Conservation (phyloP, 176 grass and related monocot species). For the Elaeis guineensis region DNA sequence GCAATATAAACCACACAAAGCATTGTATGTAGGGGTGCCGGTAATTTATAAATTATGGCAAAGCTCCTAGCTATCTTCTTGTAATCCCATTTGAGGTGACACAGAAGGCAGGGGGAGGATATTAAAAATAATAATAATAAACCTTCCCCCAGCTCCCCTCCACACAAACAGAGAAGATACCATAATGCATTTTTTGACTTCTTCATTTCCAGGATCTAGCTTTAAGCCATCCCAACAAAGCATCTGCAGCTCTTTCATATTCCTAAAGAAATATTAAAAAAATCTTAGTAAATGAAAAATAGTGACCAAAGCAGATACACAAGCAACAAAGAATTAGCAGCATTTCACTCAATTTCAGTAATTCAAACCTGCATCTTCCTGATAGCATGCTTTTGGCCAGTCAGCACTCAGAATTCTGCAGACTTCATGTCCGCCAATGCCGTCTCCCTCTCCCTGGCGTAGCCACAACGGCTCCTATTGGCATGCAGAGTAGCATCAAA, state of each 20-base stretch:
- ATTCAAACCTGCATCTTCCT: constrained; percentile 30
- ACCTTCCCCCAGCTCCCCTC: too few species aligned
- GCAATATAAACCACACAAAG: too few species aligned
- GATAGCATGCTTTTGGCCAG: constrained; percentile 38
- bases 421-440: constrained; percentile 24
- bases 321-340: constrained; percentile 8
- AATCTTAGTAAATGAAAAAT: too few species aligned
- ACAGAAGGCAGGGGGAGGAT: too few species aligned
- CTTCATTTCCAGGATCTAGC: not conserved
- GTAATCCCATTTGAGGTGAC: too few species aligned
- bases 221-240: not conserved
- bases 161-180: not conserved
- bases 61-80: too few species aligned
- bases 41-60: too few species aligned
- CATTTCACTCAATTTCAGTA: constrained; percentile 23
- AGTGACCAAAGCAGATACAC: too few species aligned
- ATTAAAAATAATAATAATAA: too few species aligned
- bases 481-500: constrained; percentile 22
- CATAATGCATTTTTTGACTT: constrained; percentile 28
- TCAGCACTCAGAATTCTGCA: constrained; percentile 11
- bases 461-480: constrained; percentile 39
- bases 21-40: too few species aligned
- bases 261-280: constrained; percentile 16
- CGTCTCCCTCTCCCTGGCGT: constrained; percentile 18
- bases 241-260: constrained; percentile 28